These are phyloP conservation scores for Hyaloscypha finlandica DNA, from an alignment of 495 filamentous ascomycete species.

Conservation along the genomic window DNA sequence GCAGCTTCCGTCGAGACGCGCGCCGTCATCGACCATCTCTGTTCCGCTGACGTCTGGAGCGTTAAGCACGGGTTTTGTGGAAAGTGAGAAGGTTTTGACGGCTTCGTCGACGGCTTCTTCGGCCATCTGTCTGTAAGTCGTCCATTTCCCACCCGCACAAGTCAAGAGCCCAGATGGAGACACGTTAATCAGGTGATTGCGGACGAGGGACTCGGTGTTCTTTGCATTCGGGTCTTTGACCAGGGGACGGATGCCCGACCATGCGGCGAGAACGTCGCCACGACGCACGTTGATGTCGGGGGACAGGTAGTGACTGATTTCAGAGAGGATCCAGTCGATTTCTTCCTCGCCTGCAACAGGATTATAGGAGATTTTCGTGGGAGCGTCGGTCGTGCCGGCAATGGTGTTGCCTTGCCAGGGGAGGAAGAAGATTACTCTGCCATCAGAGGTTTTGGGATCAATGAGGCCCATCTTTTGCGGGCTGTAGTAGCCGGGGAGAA, in stretches of 20 bases:
- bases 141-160: constrained; percentile 98
- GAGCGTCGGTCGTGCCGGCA: constrained; percentile 92
- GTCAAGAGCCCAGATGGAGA: constrained; percentile 87
- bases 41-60: constrained; percentile 79
- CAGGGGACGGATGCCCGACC: constrained; percentile 91
- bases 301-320: constrained; percentile 85
- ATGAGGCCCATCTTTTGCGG: constrained; percentile 96
- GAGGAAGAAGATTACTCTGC: constrained; percentile 97
- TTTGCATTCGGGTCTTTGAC: constrained; percentile 93
- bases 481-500: constrained; percentile 94
- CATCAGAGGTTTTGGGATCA: constrained; percentile 92
- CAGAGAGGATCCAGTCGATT: constrained; percentile 94
- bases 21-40: constrained; percentile 71
- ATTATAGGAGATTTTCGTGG: constrained; percentile 76
- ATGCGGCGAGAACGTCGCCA: constrained; percentile 92
- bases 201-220: constrained; percentile 92
- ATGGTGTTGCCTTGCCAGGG: constrained; percentile 99
- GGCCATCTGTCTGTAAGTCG: constrained; percentile 98
- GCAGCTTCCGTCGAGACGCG: constrained; percentile 78
- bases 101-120: constrained; percentile 96
- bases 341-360: constrained; percentile 86
- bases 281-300: constrained; percentile 93
- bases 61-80: constrained; percentile 55
- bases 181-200: constrained; percentile 90
- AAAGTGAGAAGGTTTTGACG: constrained; percentile 73